phyloP scores from a whole-genome alignment of 345 rosid species.

The Rhodamnia argentea region DNA sequence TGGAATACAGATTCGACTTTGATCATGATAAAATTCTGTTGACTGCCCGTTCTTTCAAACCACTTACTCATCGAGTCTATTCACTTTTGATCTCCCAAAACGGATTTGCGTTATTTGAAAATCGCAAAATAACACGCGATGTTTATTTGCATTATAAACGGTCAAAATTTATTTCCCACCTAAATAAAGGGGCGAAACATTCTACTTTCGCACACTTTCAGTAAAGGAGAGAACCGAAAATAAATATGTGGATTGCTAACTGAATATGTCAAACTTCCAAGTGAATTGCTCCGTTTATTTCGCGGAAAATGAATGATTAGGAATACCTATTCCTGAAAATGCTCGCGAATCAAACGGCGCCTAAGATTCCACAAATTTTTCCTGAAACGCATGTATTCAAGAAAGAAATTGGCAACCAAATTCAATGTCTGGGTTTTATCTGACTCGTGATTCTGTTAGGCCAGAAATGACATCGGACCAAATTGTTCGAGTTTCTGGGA shows the following conservation, averaged over 20 bases:
- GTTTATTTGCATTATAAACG: neutral
- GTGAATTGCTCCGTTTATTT: neutral
- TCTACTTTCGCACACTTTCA: neutral
- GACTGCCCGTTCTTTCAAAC: too few species aligned
- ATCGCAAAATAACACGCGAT: neutral
- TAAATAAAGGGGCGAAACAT: neutral
- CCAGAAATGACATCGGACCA: neutral
- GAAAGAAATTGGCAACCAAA: neutral
- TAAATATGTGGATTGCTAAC: neutral
- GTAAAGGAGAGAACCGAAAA: neutral
- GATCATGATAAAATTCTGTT: too few species aligned
- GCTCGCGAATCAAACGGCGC: too few species aligned
- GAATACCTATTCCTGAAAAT: too few species aligned
- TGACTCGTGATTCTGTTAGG: neutral
- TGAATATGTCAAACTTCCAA: neutral
- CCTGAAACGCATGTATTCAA: neutral
- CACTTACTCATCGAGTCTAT: neutral
- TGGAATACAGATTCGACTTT: too few species aligned
- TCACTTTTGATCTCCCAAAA: neutral
- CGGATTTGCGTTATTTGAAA: neutral
- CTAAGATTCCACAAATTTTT: neutral
- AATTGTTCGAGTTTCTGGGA: neutral
- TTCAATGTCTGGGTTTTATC: neutral
- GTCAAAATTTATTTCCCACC: neutral
- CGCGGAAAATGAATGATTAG: too few species aligned